Percentiles rank a stretch among this genome's conserved stretches.
Conservation (phyloP, 2,329 filamentous ascomycete species). For the Colletotrichum echinochloae region DNA sequence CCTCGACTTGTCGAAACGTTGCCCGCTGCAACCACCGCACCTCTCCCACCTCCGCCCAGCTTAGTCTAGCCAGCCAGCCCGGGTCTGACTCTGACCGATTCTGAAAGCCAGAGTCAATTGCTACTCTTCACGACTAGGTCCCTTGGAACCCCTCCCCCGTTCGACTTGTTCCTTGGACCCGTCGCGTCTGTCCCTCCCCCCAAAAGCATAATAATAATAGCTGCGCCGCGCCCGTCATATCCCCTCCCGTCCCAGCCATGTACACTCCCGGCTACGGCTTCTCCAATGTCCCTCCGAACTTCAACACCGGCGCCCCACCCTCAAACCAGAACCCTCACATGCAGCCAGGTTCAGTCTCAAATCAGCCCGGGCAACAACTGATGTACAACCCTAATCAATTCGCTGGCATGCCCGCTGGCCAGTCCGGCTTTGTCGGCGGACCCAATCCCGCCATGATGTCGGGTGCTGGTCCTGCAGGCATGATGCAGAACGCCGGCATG, state of each 20-base stretch:
- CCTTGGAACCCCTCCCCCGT: conserved; percentile 24
- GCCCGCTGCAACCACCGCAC: conserved; percentile 31
- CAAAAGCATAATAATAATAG: conserved; percentile 41
- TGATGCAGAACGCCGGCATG: conserved; percentile 74
- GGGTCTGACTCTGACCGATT: conserved; percentile 27
- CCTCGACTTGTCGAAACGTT: conserved; percentile 33
- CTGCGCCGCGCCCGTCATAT: conserved; percentile 36
- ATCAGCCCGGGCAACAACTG: conserved; percentile 62
- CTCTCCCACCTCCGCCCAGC: conserved; percentile 29
- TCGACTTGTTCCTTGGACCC: conserved; percentile 24
- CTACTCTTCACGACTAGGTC: conserved; percentile 30
- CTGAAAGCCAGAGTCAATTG: conserved; percentile 37
- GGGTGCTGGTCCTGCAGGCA: conserved; percentile 64
- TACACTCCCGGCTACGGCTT: conserved; percentile 65
- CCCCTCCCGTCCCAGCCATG: conserved; percentile 54
- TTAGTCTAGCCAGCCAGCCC: conserved; percentile 26
- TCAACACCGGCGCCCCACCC: conserved; percentile 62
- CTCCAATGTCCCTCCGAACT: conserved; percentile 63
- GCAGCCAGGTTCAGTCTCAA: conserved; percentile 57
- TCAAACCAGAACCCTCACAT: conserved; percentile 58
- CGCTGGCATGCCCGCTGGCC: conserved; percentile 59
- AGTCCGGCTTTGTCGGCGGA: conserved; percentile 62
- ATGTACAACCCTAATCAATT: conserved; percentile 72
- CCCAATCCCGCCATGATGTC: conserved; percentile 68
- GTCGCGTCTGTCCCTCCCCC: conserved; percentile 27